phyloP scores from a whole-genome alignment of 2,329 filamentous ascomycete species.

The Pezicula rhizophila region DNA sequence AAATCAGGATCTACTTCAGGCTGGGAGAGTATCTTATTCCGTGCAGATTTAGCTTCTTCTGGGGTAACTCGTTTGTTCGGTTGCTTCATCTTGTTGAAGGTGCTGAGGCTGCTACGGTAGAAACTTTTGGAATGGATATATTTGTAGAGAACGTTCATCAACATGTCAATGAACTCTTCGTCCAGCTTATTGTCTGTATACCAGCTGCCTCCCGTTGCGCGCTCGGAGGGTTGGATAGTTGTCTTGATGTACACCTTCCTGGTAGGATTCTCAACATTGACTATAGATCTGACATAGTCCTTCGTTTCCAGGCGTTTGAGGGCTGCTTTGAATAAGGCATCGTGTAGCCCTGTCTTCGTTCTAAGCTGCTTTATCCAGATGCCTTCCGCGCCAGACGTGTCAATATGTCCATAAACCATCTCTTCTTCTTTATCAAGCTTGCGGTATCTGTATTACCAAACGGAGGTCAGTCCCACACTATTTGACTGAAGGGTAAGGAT shows the following conservation, averaged over 20 bases:
- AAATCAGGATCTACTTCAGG: constrained; percentile 4
- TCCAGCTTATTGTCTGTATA: constrained; percentile 89
- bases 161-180: constrained; percentile 74
- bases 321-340: constrained; percentile 71
- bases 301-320: constrained; percentile 80
- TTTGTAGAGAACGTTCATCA: constrained; percentile 68
- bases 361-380: constrained; percentile 90
- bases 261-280: constrained; percentile 82
- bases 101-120: constrained; percentile 42
- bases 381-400: constrained; percentile 76
- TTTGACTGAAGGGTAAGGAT: neutral
- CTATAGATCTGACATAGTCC: constrained; percentile 75
- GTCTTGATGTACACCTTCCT: constrained; percentile 96
- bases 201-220: constrained; percentile 90
- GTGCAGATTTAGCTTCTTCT: constrained; percentile 29
- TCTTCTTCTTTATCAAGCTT: constrained; percentile 67
- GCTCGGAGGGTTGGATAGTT: constrained; percentile 76
- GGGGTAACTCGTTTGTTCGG: constrained; percentile 51
- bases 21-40: constrained; percentile 16
- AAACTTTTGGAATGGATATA: constrained; percentile 69
- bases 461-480: neutral
- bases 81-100: constrained; percentile 28
- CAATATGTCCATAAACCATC: constrained; percentile 83
- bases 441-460: constrained; percentile 41
- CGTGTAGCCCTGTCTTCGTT: constrained; percentile 73